phyloP scores from a whole-genome alignment of 805 yeast genomes.

The Ogataea wickerhamii region DNA sequence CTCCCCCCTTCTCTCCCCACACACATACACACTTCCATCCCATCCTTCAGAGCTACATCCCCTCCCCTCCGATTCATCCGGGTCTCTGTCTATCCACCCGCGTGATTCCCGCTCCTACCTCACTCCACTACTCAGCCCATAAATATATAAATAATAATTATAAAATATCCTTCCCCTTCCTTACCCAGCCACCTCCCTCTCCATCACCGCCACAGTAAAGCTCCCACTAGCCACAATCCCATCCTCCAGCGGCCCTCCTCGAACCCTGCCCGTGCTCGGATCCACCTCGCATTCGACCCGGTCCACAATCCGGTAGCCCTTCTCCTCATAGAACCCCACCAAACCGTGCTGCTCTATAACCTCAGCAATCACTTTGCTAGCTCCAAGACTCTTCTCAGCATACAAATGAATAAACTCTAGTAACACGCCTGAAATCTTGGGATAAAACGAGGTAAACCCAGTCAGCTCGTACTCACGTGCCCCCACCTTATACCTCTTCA shows the following conservation, averaged over 20 bases:
- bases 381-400: constrained; percentile 9
- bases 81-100: neutral
- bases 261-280: constrained; percentile 20
- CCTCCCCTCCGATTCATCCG: neutral
- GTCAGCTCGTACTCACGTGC: constrained; percentile 40
- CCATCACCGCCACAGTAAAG: constrained; percentile 40
- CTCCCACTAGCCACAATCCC: constrained; percentile 37
- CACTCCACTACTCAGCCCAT: no score
- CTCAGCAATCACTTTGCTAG: constrained; percentile 32
- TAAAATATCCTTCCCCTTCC: no score
- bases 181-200: no score
- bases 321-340: constrained; percentile 41
- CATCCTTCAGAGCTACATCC: neutral
- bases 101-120: no score
- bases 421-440: constrained; percentile 30
- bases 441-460: constrained; percentile 49
- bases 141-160: no score
- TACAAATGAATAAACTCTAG: constrained; percentile 17
- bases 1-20: no score
- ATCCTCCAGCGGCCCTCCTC: constrained; percentile 32
- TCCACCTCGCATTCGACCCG: constrained; percentile 24
- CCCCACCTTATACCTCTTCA: constrained; percentile 24
- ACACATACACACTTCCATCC: no score
- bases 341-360: constrained; percentile 50
- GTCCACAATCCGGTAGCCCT: constrained; percentile 35